Evolutionary conservation across 768 basidiomycete genomes (phyloP).

Genomic region (Cyclocybe cylindracea): DNA sequence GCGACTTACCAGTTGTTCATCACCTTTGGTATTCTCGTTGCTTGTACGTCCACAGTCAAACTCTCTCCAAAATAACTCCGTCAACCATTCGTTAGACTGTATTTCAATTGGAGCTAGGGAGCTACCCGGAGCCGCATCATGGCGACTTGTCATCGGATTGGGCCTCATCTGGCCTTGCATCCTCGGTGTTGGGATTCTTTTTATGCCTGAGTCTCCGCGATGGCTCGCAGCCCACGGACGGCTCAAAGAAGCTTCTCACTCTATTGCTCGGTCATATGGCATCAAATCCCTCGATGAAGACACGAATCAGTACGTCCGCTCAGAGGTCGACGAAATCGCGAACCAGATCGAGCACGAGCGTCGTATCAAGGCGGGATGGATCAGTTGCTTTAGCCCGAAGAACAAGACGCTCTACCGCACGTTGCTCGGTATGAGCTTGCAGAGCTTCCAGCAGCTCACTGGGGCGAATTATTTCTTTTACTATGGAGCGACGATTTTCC

Average conservation of each 20-base stretch:
- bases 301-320: constrained; percentile 40
- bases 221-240: constrained; percentile 58
- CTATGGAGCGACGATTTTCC: constrained; percentile 66
- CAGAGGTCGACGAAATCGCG: constrained; percentile 58
- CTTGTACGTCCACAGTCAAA: constrained; percentile 42
- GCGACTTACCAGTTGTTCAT: constrained; percentile 67
- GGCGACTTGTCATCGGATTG: constrained; percentile 64
- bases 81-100: constrained; percentile 39
- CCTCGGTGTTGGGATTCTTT: constrained; percentile 62
- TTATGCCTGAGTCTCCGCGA: constrained; percentile 70
- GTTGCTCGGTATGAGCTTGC: constrained; percentile 61
- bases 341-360: constrained; percentile 52
- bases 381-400: constrained; percentile 61
- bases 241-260: constrained; percentile 46
- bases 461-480: constrained; percentile 75
- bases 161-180: constrained; percentile 64
- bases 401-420: constrained; percentile 69
- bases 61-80: neutral
- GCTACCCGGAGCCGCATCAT: constrained; percentile 47
- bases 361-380: constrained; percentile 52
- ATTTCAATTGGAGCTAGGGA: constrained; percentile 69
- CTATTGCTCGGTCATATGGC: constrained; percentile 52
- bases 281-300: constrained; percentile 39
- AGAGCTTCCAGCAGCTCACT: constrained; percentile 73
- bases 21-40: constrained; percentile 69